Base-by-base conservation (phyloP, 169 alveolate species). In the Besnoitia besnoiti region DNA sequence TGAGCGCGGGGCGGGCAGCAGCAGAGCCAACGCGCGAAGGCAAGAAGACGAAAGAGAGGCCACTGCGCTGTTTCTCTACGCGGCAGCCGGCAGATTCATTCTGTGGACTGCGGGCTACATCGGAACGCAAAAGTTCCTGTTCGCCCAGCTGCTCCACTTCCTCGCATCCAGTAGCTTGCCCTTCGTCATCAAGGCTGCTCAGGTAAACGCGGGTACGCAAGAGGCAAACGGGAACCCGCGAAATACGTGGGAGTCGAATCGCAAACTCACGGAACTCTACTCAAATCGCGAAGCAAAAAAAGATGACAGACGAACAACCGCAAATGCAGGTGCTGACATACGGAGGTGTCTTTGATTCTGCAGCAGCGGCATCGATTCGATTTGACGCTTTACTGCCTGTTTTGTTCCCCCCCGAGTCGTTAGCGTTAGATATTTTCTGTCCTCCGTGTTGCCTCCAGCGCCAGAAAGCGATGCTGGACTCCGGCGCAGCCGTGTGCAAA, bases 51-150 rank as follows among this genome's bases (percentile, higher is more conserved):
- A 89, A 35, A 44, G 42, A 35, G 93, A 89, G 79, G 82, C 62
- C 24, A 55, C 55, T 37, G 24, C 89, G 21, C 93, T 89, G 39
- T 89, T 89, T 39, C 75, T 89, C 39, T 62, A 50, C 37, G 79
- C 93, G 16, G 94, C 90, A 21, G 91, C 77, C 19, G 90, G 89
- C 19, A 76, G 94, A 10, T 61, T 88, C n/a, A 80, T 37, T 76
- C 40, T 88, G 37, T 91, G 94, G 94, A n/a, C 94, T n/a, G 85
- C 85, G 2, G 61, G 94, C 51, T 73, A 77, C 44, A 47, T 82
- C 19, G 90, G 88, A 19, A 82, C 33, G 47, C 91, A 91, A 55
- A 90, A 33, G 77, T 61, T 40, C 37, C 21, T 91, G 82, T 91
- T 91, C 55, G 90, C 94, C 46, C 75, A 88, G 19, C 91, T 91